Conservation (phyloP, 352 stramenopile genomes). For the Discostella stelligera region DNA sequence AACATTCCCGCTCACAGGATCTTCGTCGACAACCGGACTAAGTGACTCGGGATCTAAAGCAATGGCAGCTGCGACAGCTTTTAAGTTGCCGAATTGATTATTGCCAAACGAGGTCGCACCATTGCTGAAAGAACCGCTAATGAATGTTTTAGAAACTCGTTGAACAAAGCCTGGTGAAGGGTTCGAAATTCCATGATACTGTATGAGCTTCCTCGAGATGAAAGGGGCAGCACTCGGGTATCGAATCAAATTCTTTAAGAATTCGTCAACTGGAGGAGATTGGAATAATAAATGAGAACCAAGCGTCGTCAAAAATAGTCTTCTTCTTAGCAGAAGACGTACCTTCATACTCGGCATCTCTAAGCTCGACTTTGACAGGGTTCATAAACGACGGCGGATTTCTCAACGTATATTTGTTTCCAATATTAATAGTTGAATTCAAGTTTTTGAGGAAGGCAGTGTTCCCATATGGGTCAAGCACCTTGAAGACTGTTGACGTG, state of each 20-base stretch:
- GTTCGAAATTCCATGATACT: conserved; percentile 71
- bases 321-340: too few relatives aligned
- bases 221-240: conserved; percentile 66
- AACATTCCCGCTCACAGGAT: conserved; percentile 60
- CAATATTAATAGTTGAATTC: conserved; percentile 43
- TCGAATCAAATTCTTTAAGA: conserved; percentile 68
- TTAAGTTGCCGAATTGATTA: conserved; percentile 66
- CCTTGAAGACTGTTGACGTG: conserved; percentile 60
- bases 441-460: conserved; percentile 60
- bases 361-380: conserved; percentile 36
- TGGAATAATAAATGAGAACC: neutral
- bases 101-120: conserved; percentile 52
- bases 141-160: conserved; percentile 65
- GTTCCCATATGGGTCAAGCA: conserved; percentile 54
- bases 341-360: conserved; percentile 70
- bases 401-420: conserved; percentile 48
- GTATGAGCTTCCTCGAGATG: conserved; percentile 62
- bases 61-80: conserved; percentile 68
- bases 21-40: conserved; percentile 55
- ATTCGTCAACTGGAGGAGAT: conserved; percentile 57
- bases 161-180: conserved; percentile 64
- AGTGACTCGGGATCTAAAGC: conserved; percentile 66
- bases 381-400: conserved; percentile 64
- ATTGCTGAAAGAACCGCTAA: conserved; percentile 44
- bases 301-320: neutral